Conservation (phyloP, 163 green algal species). For the Scenedesmus sp. region DNA sequence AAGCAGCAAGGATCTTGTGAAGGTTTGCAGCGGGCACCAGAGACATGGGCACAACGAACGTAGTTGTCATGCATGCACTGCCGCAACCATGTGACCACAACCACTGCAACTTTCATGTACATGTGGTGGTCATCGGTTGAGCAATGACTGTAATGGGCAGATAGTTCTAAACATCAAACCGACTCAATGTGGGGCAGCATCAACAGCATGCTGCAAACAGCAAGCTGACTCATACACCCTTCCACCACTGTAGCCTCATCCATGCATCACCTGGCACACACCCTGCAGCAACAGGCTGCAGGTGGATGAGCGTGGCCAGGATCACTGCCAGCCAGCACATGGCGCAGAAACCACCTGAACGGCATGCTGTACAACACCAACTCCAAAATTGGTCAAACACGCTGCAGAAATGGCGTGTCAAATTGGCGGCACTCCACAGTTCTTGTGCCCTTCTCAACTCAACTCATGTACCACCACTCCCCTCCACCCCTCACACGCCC, state of each 20-base stretch:
- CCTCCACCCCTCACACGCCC: not conserved
- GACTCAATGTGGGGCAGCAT: not conserved
- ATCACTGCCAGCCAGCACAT: not conserved
- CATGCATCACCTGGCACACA: not conserved
- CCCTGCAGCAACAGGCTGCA: not conserved
- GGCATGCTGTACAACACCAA: not conserved
- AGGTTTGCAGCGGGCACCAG: not conserved
- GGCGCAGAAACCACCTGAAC: not conserved
- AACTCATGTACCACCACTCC: not conserved
- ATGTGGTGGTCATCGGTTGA: not conserved
- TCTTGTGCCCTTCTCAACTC: no score
- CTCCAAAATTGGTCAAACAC: not conserved
- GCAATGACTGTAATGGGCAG: not conserved
- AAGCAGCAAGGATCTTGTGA: no score
- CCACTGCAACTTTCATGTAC: not conserved
- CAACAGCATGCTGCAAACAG: not conserved
- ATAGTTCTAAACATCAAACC: not conserved
- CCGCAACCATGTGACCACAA: not conserved
- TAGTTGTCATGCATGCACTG: not conserved
- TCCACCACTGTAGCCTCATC: not conserved
- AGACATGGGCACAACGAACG: no score
- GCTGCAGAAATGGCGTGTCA: not conserved
- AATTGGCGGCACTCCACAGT: not conserved
- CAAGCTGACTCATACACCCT: not conserved
- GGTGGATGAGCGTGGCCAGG: not conserved